Percentiles rank a stretch among this genome's conserved stretches.
Evolutionary conservation across 2,329 filamentous ascomycete species (phyloP).

Genomic region (Pseudopithomyces chartarum): DNA sequence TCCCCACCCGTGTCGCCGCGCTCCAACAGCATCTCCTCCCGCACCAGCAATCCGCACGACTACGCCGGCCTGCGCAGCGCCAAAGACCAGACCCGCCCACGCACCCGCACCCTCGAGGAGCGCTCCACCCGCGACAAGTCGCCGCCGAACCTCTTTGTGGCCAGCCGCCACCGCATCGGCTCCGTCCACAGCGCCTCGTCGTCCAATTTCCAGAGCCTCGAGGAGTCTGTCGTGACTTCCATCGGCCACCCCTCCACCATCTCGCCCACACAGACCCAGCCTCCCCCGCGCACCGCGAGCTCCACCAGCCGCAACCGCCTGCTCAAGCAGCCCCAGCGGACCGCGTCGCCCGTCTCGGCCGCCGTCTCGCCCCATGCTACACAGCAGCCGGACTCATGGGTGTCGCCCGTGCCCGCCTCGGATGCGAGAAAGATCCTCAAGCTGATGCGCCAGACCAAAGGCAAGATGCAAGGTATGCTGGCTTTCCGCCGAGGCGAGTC

Average conservation of each 20-base stretch:
- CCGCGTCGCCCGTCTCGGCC: slow-evolving; percentile 16
- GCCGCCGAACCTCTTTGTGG: slow-evolving; percentile 47
- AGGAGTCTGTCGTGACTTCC: slow-evolving; percentile 47
- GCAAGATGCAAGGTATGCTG: slow-evolving; percentile 78
- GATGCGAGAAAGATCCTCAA: slow-evolving; percentile 74
- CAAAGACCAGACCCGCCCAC: slow-evolving; percentile 57
- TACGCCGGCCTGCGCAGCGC: slow-evolving; percentile 35
- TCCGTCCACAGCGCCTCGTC: slow-evolving; percentile 70
- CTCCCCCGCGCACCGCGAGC: slow-evolving; percentile 36
- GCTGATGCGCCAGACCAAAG: slow-evolving; percentile 78
- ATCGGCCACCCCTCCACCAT: slow-evolving; percentile 50
- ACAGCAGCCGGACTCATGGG: slow-evolving; percentile 40
- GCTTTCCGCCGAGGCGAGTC: slow-evolving; percentile 69
- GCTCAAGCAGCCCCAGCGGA: slow-evolving; percentile 27
- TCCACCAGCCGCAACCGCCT: slow-evolving; percentile 36
- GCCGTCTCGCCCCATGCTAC: slow-evolving; percentile 9
- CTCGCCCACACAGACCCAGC: slow-evolving; percentile 32
- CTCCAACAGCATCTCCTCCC: slow-evolving; percentile 27
- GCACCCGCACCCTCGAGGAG: slow-evolving; percentile 58
- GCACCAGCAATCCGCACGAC: slow-evolving; percentile 30
- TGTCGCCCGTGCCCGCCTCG: slow-evolving; percentile 57
- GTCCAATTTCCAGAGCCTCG: slow-evolving; percentile 53
- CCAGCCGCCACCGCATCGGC: slow-evolving; percentile 68
- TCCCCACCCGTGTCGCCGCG: slow-evolving; percentile 40
- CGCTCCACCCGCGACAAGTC: slow-evolving; percentile 46